phyloP scores from a whole-genome alignment of 2,329 filamentous ascomycete genomes.

The Pseudomassariella vexata region DNA sequence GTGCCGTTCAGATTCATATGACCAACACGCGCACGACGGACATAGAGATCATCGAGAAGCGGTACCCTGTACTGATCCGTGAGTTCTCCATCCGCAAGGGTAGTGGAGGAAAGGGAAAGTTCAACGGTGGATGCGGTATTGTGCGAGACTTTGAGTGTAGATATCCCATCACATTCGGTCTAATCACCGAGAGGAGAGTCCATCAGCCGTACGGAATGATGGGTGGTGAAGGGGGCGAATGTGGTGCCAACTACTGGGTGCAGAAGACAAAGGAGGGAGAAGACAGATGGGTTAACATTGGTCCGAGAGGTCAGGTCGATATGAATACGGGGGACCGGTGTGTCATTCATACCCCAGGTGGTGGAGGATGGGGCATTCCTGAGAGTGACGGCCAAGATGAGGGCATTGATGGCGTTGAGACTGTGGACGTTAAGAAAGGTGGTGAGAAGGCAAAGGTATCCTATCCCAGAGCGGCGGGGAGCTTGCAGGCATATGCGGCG shows the following conservation, averaged over 20 bases:
- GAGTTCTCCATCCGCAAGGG: slow-evolving; percentile 56
- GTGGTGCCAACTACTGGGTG: slow-evolving; percentile 68
- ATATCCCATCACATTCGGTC: slow-evolving; percentile 62
- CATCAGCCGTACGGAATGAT: slow-evolving; percentile 67
- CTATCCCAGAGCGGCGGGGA: neutral
- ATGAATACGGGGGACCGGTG: slow-evolving; percentile 11
- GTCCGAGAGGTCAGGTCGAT: slow-evolving; percentile 8
- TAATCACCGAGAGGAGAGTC: slow-evolving; percentile 64
- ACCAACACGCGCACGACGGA: slow-evolving; percentile 72
- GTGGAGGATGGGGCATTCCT: neutral
- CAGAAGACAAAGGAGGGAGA: slow-evolving; percentile 15
- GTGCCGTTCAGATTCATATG: slow-evolving; percentile 67
- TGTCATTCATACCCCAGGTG: slow-evolving; percentile 8
- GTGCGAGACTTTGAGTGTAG: slow-evolving; percentile 68
- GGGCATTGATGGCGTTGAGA: neutral
- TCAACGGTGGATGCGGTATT: slow-evolving; percentile 61
- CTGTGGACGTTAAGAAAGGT: too few species aligned
- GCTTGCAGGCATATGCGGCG: neutral
- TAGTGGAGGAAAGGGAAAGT: slow-evolving; percentile 53
- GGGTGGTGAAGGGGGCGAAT: slow-evolving; percentile 60
- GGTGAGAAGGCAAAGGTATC: neutral
- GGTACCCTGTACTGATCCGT: slow-evolving; percentile 62
- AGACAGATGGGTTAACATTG: slow-evolving; percentile 11
- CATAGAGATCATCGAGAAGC: slow-evolving; percentile 62
- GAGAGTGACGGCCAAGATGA: slow-evolving; percentile 1